A percentile compares a stretch with the other conserved stretches of the same genome.
These are phyloP conservation scores for Colletotrichum chlorophyti DNA, from an alignment of 2,329 filamentous ascomycete species.

Conservation along the genomic window DNA sequence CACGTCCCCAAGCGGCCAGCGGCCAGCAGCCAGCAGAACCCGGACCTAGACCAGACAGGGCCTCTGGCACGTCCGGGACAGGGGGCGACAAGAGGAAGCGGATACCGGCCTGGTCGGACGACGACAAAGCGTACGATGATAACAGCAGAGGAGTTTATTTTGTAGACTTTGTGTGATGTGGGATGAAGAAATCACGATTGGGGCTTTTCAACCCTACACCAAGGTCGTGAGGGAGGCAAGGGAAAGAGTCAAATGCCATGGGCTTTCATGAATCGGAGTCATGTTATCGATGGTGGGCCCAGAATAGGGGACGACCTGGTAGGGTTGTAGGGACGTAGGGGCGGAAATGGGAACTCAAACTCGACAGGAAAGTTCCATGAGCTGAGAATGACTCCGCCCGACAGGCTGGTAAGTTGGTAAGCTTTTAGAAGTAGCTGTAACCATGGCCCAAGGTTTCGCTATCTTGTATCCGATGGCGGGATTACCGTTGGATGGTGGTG, in stretches of 20 bases:
- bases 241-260: not conserved
- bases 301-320: slow-evolving; percentile 2
- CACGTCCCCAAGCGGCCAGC: no score
- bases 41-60: no score
- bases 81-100: not conserved
- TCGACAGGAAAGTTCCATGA: slow-evolving; percentile 8
- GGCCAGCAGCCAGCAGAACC: no score
- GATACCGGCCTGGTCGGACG: no score
- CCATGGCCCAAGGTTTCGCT: not conserved
- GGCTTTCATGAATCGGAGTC: slow-evolving; percentile 22
- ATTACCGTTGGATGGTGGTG: not conserved
- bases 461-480: slow-evolving; percentile 4
- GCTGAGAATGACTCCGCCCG: not conserved
- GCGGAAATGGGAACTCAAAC: slow-evolving; percentile 14
- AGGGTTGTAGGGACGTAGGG: no score
- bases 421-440: not conserved
- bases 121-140: not conserved
- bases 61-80: no score
- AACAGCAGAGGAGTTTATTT: not conserved
- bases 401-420: slow-evolving; percentile 7
- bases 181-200: slow-evolving; percentile 12
- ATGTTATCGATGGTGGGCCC: slow-evolving; percentile 22
- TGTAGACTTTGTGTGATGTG: not conserved
- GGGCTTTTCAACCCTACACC: slow-evolving; percentile 18
- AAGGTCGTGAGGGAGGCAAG: not conserved